A percentile compares a stretch with the other conserved stretches of the same genome.
Evolutionary conservation across 805 yeast genomes (phyloP).

Genomic region (Wickerhamomyces chambardii): DNA sequence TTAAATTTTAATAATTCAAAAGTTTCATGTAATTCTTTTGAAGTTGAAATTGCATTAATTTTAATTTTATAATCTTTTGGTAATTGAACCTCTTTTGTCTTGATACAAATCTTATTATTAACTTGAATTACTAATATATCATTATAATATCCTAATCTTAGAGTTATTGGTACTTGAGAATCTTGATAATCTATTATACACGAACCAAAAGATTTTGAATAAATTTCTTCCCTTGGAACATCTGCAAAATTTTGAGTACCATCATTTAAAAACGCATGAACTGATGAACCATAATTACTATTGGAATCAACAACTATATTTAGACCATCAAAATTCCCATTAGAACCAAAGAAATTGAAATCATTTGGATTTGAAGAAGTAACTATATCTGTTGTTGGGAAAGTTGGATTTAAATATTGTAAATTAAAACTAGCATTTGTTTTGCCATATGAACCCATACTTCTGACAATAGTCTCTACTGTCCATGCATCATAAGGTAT

Average conservation of each 20-base stretch:
- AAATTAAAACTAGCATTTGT: slow-evolving; percentile 51
- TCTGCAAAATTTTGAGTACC: slow-evolving; percentile 33
- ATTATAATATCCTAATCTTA: slow-evolving; percentile 53
- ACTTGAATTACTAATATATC: slow-evolving; percentile 54
- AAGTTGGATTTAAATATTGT: slow-evolving; percentile 35
- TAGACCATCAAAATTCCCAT: slow-evolving; percentile 51
- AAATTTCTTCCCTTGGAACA: slow-evolving; percentile 16
- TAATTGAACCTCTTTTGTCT: slow-evolving; percentile 45
- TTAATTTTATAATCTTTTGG: slow-evolving; percentile 41
- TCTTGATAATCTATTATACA: slow-evolving; percentile 55
- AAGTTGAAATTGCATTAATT: slow-evolving; percentile 39
- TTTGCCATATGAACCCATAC: slow-evolving; percentile 40
- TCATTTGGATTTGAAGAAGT: slow-evolving; percentile 15
- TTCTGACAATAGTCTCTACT: slow-evolving; percentile 53
- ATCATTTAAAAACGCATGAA: slow-evolving; percentile 55
- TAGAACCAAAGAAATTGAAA: slow-evolving; percentile 42
- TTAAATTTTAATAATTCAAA: slow-evolving; percentile 58
- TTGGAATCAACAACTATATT: slow-evolving; percentile 49
- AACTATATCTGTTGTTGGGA: too few relatives aligned
- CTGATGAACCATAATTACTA: slow-evolving; percentile 35
- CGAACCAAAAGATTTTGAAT: slow-evolving; percentile 35
- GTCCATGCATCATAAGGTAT: slow-evolving; percentile 37
- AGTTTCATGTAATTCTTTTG: slow-evolving; percentile 39
- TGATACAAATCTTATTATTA: slow-evolving; percentile 64
- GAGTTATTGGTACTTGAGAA: slow-evolving; percentile 59